Evolutionary conservation across 768 basidiomycete genomes (phyloP), one percentile per base, ranked within the genome.

Genomic region (Roridomyces roridus): DNA sequence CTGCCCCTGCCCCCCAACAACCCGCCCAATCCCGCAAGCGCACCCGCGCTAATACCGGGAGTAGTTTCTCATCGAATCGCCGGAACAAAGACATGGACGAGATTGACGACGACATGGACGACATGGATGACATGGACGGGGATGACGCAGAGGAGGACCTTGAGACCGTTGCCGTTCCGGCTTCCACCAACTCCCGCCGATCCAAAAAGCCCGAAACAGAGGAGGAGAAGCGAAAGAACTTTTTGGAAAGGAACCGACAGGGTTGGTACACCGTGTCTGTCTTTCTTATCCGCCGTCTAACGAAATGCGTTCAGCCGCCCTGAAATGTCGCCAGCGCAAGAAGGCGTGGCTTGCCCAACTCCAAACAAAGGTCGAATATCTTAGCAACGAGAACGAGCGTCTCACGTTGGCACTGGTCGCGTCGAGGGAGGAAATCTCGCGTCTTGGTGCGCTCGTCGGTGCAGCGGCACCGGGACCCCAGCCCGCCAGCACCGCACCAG

Each of bases 251-350:
- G 59, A 99, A 99, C 69, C 83, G 97, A 67, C 97, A 98, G 84
- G 96, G 96, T 98, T 59, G 47, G 79, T 52, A 52, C 31, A 35
- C 55, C 21, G 36, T 20, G 24, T 58, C 57, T 36, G 31, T 57
- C 15, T 31, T 43, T 31, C 18, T 31, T 49, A 46, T 68, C 57
- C 60, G 28, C 12, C 31, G 26, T 44, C 11, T 50, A 6, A 18
- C 21, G 15, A 10, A 14, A 36, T 5, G 2, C 10, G n/a, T 21
- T 1, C 65, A 98, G 96, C 97, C 59, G 97, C 97, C 6, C 86
- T 98, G 64, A 98, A 98, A 77, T 99, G 97, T 74, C 94, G 97
- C 31, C 97, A 99, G 70, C 91, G 97, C 55, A 99, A 99, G 76
- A 99, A 99, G 73, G 94, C 94, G 5, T 99, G 97, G 97, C 84